phyloP scores from a whole-genome alignment of 495 filamentous ascomycete genomes.

The Penicillium lividum region DNA sequence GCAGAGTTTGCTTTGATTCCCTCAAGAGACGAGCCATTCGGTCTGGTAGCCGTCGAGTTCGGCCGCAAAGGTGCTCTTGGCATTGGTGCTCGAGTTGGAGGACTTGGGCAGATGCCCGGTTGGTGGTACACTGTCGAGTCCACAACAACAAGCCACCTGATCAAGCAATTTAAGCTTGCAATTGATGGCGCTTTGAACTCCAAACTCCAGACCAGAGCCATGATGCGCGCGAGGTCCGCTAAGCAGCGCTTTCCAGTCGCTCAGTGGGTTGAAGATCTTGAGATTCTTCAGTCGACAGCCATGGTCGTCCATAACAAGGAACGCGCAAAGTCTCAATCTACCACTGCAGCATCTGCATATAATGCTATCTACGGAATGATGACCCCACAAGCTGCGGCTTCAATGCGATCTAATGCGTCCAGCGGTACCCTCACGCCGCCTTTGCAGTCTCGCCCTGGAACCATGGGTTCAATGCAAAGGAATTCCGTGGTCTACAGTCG shows the following conservation, averaged over 20 bases:
- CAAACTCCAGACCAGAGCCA: constrained; percentile 55
- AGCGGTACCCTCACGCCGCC: constrained; percentile 42
- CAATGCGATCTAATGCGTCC: constrained; percentile 45
- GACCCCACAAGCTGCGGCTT: constrained; percentile 35
- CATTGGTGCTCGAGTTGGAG: constrained; percentile 66
- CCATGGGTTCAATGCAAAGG: constrained; percentile 41
- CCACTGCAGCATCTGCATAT: constrained; percentile 34
- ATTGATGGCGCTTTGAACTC: constrained; percentile 67
- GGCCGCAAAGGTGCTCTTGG: constrained; percentile 76
- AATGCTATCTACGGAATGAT: constrained; percentile 45
- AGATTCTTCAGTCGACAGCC: constrained; percentile 59
- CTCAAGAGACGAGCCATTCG: constrained; percentile 78
- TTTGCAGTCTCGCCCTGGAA: constrained; percentile 48
- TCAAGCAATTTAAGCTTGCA: constrained; percentile 71
- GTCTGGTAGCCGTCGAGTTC: constrained; percentile 80
- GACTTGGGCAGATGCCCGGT: constrained; percentile 79
- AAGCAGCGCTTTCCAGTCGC: constrained; percentile 76
- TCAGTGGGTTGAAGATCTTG: constrained; percentile 65
- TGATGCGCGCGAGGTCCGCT: constrained; percentile 75
- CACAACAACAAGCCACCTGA: constrained; percentile 65
- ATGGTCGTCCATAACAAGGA: constrained; percentile 51
- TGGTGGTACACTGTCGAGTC: constrained; percentile 73
- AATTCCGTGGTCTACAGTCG: constrained; percentile 50
- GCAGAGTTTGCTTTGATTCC: constrained; percentile 80
- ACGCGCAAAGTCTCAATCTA: constrained; percentile 31